These are phyloP conservation scores for Suillus spraguei DNA, from an alignment of 768 basidiomycete species.

Conservation along the genomic window DNA sequence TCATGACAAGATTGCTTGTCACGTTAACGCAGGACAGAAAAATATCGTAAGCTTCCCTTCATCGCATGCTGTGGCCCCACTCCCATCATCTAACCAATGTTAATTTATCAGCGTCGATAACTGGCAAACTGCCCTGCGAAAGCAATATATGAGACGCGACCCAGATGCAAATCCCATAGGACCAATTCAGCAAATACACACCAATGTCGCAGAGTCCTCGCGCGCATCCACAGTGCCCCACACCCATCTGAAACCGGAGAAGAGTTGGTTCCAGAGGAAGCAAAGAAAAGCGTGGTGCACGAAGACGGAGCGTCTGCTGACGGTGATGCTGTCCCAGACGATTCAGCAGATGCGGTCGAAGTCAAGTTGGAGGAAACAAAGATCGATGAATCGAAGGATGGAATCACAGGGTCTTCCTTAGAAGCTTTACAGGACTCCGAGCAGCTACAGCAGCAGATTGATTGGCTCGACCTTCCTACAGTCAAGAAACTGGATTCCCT, in stretches of 20 bases:
- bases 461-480: slow-evolving; percentile 76
- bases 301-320: slow-evolving; percentile 17
- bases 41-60: slow-evolving; percentile 56
- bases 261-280: slow-evolving; percentile 15
- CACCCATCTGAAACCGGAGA: slow-evolving; percentile 8
- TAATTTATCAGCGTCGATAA: slow-evolving; percentile 57
- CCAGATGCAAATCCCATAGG: slow-evolving; percentile 76
- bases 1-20: slow-evolving; percentile 75
- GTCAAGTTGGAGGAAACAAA: slow-evolving; percentile 8
- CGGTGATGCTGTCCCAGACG: slow-evolving; percentile 12
- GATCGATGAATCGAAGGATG: slow-evolving; percentile 20
- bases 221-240: slow-evolving; percentile 32
- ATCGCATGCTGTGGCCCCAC: slow-evolving; percentile 25
- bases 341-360: slow-evolving; percentile 2
- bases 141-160: slow-evolving; percentile 75
- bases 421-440: slow-evolving; percentile 24
- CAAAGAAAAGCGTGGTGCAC: slow-evolving; percentile 9
- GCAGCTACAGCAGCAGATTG: slow-evolving; percentile 45
- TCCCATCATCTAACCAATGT: slow-evolving; percentile 19
- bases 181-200: slow-evolving; percentile 37
- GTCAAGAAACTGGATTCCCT: slow-evolving; percentile 74
- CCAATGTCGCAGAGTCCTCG: slow-evolving; percentile 27
- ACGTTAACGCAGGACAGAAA: slow-evolving; percentile 81
- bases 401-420: slow-evolving; percentile 22
- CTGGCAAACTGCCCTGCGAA: slow-evolving; percentile 78